phyloP scores from a whole-genome alignment of 2,329 filamentous ascomycete genomes.

The Furcasterigmium furcatum region DNA sequence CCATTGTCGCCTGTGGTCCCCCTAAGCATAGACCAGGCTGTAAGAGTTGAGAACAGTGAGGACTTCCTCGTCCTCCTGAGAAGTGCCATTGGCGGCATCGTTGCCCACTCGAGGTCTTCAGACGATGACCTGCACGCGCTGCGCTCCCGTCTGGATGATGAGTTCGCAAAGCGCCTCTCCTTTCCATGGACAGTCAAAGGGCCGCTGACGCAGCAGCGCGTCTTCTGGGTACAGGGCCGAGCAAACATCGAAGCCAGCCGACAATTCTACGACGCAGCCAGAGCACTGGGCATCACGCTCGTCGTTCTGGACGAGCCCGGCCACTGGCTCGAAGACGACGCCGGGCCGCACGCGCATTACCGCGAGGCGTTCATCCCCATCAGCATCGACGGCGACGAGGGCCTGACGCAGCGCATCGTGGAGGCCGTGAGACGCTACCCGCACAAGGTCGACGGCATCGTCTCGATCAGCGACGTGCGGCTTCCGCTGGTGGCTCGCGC shows the following conservation, averaged over 20 bases:
- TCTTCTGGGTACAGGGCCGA: not conserved
- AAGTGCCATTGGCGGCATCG: not conserved
- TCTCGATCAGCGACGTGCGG: conserved; percentile 27
- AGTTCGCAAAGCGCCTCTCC: not conserved
- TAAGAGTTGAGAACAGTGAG: too few relatives aligned
- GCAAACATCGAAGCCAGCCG: not conserved
- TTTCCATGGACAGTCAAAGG: not conserved
- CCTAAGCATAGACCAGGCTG: too few relatives aligned
- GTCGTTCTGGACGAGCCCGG: conserved; percentile 30
- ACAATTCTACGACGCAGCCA: conserved; percentile 11
- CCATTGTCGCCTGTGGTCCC: not conserved
- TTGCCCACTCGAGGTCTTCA: not conserved
- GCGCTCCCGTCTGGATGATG: not conserved
- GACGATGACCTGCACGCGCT: not conserved
- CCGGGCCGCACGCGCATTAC: conserved; percentile 14
- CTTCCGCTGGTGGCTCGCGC: conserved; percentile 23
- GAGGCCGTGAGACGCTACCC: conserved; percentile 19
- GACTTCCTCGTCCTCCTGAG: too few relatives aligned
- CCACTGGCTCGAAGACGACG: conserved; percentile 31
- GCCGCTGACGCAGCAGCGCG: not conserved
- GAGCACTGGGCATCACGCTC: conserved; percentile 28
- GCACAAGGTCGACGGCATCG: conserved; percentile 27
- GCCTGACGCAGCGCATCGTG: conserved; percentile 22
- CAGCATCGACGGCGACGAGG: conserved; percentile 21
- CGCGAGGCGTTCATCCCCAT: conserved; percentile 27